Conservation (phyloP, 306 rosid genomes). For the Leucaena leucocephala region DNA sequence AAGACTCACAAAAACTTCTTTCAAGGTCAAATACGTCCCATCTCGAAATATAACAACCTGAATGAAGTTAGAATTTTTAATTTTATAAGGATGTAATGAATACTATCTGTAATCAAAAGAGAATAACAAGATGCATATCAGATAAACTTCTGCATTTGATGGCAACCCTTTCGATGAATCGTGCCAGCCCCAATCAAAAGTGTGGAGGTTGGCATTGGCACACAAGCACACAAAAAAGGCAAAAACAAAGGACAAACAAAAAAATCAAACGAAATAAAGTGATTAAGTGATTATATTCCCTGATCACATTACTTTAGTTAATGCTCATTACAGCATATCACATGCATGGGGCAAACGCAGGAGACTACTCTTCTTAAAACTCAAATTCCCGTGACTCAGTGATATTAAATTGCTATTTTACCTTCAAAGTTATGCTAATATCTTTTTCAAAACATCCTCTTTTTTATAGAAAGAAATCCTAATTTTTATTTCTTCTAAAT, state of each 20-base stretch:
- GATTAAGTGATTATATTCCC: background rate
- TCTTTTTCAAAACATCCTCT: background rate
- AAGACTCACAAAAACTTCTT: conserved; percentile 97
- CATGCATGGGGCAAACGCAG: background rate
- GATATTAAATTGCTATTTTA: background rate
- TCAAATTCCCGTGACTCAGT: background rate
- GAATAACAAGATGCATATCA: background rate
- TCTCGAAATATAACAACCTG: conserved; percentile 99
- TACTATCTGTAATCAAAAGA: conserved; percentile 13
- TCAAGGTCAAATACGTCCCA: conserved; percentile 97
- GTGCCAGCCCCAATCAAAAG: background rate
- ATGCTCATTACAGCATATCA: background rate
- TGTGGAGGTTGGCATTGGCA: background rate
- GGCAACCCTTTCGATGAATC: conserved; percentile 2
- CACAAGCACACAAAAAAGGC: background rate
- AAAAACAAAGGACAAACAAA: no score
- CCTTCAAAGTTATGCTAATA: background rate
- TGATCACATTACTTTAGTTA: background rate
- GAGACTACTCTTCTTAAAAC: background rate
- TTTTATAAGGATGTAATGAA: conserved; percentile 30
- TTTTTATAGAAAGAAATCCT: background rate
- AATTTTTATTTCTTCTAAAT: background rate
- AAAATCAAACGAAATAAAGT: background rate
- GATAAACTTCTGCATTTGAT: background rate
- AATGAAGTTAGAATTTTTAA: conserved; percentile 29